These are phyloP conservation scores for Brettanomyces naardenensis DNA, from an alignment of 805 yeast species.

Conservation along the genomic window DNA sequence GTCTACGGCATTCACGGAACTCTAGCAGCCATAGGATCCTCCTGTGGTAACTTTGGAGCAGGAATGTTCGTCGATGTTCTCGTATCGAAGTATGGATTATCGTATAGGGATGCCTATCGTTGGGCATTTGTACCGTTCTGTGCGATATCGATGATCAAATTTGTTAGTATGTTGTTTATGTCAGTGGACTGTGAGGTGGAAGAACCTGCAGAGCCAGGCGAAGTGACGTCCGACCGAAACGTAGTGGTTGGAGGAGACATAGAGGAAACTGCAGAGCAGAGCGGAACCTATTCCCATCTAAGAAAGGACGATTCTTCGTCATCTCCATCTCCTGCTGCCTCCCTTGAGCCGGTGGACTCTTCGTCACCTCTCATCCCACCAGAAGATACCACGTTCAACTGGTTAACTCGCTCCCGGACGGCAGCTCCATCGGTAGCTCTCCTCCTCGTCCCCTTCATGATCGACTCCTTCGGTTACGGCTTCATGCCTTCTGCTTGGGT, in stretches of 20 bases:
- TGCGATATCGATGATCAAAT: conserved; percentile 43
- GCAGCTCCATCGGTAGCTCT: conserved; percentile 36
- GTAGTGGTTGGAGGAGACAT: background rate
- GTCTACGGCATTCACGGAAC: conserved; percentile 70
- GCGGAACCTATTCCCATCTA: too few species aligned
- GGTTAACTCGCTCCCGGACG: conserved; percentile 24
- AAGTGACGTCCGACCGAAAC: background rate
- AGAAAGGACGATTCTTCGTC: background rate
- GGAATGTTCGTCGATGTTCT: conserved; percentile 52
- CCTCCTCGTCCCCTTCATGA: conserved; percentile 57
- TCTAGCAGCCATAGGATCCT: conserved; percentile 63
- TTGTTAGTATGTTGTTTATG: conserved; percentile 41
- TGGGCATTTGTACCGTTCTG: conserved; percentile 51
- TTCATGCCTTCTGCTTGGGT: conserved; percentile 88
- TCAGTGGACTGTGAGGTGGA: conserved; percentile 45
- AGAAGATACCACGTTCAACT: conserved; percentile 16
- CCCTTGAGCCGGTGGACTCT: background rate
- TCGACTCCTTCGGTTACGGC: conserved; percentile 84
- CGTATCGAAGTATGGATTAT: conserved; percentile 25
- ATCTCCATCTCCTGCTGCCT: background rate
- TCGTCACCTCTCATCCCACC: conserved; percentile 13
- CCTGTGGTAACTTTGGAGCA: conserved; percentile 58
- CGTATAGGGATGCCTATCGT: conserved; percentile 41
- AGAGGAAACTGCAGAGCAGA: background rate
- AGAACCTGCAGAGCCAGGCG: background rate